Conservation (phyloP, 495 filamentous ascomycete genomes). For the Saxispiralis lemnorum region DNA sequence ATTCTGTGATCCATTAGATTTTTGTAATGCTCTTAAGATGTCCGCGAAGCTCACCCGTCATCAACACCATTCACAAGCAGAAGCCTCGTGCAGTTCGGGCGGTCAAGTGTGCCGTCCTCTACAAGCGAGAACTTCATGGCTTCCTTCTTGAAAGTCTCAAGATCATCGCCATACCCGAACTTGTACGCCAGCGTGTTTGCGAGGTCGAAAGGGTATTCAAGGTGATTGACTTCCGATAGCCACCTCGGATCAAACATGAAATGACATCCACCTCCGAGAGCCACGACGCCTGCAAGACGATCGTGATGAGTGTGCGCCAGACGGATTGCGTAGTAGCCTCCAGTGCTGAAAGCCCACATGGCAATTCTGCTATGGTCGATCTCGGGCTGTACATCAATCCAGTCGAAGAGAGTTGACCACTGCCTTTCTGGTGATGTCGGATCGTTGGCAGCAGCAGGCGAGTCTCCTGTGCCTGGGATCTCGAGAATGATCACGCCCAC, state of each 20-base stretch:
- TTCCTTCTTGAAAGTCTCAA: conserved; percentile 41
- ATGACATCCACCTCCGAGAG: conserved; percentile 55
- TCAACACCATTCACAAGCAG: conserved; percentile 45
- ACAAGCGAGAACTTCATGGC: conserved; percentile 58
- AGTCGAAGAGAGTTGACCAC: conserved; percentile 50
- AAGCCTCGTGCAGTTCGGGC: conserved; percentile 39
- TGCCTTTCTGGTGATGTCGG: conserved; percentile 34
- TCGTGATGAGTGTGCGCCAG: conserved; percentile 53
- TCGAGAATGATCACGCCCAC: conserved; percentile 40
- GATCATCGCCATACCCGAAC: conserved; percentile 42
- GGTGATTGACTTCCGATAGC: conserved; percentile 47
- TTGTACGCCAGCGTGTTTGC: conserved; percentile 50
- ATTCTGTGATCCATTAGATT: too few species aligned
- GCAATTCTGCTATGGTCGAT: conserved; percentile 47
- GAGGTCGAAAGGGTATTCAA: conserved; percentile 63
- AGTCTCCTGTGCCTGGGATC: conserved; percentile 68
- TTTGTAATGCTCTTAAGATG: not conserved
- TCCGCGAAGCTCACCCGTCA: conserved; percentile 6
- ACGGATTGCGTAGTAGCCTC: conserved; percentile 61
- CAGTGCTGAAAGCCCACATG: conserved; percentile 56
- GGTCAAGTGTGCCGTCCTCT: conserved; percentile 48
- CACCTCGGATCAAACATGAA: conserved; percentile 49
- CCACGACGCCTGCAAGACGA: conserved; percentile 40
- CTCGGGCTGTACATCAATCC: conserved; percentile 37
- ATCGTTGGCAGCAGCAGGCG: conserved; percentile 43